Evolutionary conservation across 2,329 filamentous ascomycete genomes (phyloP), one percentile per base, ranked within the genome.

Genomic region (Aspergillus luchuensis): DNA sequence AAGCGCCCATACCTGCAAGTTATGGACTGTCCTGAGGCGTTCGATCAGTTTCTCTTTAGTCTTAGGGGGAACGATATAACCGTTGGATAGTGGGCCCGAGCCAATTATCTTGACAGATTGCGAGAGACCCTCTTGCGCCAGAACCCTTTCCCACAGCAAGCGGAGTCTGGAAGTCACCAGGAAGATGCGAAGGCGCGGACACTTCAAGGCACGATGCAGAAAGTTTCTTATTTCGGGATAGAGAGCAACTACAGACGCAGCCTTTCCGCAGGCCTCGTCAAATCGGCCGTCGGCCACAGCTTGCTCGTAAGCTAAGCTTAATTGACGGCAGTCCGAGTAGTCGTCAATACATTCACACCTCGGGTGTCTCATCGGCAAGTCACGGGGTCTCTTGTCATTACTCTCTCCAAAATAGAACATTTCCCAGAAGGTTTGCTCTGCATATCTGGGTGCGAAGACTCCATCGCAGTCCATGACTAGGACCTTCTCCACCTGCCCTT

Each of bases 141-240:
- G 55, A 0, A 89, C 74, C 19, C 76, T 81, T 21, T 87, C 79
- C 87, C 85, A 89, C 2, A 89, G 71, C 1, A 65, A 71, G 3
- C 77, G 74, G 2, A 85, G 68, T 0, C 86, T 86, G 68, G 82
- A 85, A 1, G 81, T 89, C 6, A 88, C 67, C 10, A 89, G 72
- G 0, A 88, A 62, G 0, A 77, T 79, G 2, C 76, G 72, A 11
- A 86, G 67, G 60, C 82, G 75, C 0, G 69, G 28, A 5, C 78
- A 48, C 3, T 65, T 33, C 21, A 61, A 62, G 0, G 76, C 69
- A 1, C 59, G 56, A 6, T 69, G 65, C 17, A 89, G 67, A 2
- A 89, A 63, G 0, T 66, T 57, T 1, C 76, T 4, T 23, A 89
- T 76, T 33, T 87, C 82, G 0, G 79, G 76, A 66, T 84, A 73